Evolutionary conservation across 768 basidiomycete species (phyloP).

Genomic region (Rhodotorula kratochvilovae): DNA sequence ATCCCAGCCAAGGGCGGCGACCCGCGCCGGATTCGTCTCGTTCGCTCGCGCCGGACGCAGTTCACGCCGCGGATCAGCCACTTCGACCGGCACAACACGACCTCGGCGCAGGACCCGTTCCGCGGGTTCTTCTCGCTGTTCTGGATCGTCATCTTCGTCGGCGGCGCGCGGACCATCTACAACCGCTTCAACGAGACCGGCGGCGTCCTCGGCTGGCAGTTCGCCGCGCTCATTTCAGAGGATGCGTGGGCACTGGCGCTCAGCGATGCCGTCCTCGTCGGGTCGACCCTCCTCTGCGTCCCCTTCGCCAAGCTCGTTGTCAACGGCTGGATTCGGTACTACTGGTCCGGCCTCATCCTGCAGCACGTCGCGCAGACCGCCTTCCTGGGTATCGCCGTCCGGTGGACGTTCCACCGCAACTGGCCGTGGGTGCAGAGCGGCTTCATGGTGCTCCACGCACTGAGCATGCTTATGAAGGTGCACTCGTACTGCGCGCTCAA

Average conservation of each 20-base stretch:
- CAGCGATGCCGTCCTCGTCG: slow-evolving; percentile 75
- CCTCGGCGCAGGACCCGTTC: slow-evolving; percentile 62
- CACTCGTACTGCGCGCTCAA: slow-evolving; percentile 90
- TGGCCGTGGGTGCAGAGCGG: slow-evolving; percentile 98
- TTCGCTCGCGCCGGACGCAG: slow-evolving; percentile 7
- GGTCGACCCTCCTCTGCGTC: slow-evolving; percentile 68
- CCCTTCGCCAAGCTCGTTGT: slow-evolving; percentile 69
- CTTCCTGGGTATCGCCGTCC: slow-evolving; percentile 68
- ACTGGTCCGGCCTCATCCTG: slow-evolving; percentile 66
- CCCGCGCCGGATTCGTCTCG: slow-evolving; percentile 6
- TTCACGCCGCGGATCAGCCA: slow-evolving; percentile 80
- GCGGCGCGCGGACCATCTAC: slow-evolving; percentile 64
- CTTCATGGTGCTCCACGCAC: slow-evolving; percentile 75
- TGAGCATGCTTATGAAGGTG: slow-evolving; percentile 56
- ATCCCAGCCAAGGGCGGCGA: slow-evolving; percentile 13
- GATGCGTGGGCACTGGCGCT: slow-evolving; percentile 77
- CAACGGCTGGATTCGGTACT: slow-evolving; percentile 74
- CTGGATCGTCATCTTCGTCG: slow-evolving; percentile 70
- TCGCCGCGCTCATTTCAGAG: slow-evolving; percentile 79
- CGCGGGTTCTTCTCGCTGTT: slow-evolving; percentile 88
- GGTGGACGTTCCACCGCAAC: slow-evolving; percentile 77
- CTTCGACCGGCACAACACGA: slow-evolving; percentile 75
- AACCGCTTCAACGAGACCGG: slow-evolving; percentile 65
- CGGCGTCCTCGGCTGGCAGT: slow-evolving; percentile 68
- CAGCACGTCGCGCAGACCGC: slow-evolving; percentile 76